Percentiles rank a stretch among this genome's conserved stretches.
phyloP scores from a whole-genome alignment of 1,284 basidiomycete genomes.

The Meira nashicola region DNA sequence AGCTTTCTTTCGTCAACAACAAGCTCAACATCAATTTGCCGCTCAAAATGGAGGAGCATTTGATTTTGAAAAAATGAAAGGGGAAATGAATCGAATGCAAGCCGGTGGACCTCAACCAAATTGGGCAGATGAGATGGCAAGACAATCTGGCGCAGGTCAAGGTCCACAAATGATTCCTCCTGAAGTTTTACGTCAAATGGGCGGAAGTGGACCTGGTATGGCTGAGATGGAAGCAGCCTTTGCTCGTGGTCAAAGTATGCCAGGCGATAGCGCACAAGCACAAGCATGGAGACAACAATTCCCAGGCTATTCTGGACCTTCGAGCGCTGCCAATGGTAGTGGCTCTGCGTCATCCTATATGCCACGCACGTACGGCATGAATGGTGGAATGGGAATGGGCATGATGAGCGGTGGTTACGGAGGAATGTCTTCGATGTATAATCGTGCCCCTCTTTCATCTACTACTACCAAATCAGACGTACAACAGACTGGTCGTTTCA shows the following conservation, averaged over 20 bases:
- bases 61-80: constrained; percentile 37
- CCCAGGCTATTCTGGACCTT: background rate
- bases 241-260: constrained; percentile 16
- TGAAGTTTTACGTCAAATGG: constrained; percentile 12
- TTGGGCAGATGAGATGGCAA: constrained; percentile 45
- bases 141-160: constrained; percentile 7
- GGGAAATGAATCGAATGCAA: constrained; percentile 37
- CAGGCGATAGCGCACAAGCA: constrained; percentile 4
- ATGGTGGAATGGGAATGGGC: constrained; percentile 12
- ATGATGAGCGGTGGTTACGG: constrained; percentile 31
- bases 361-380: background rate
- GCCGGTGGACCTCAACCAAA: constrained; percentile 19
- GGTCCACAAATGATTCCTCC: constrained; percentile 14
- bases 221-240: constrained; percentile 36
- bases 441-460: constrained; percentile 20
- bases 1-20: constrained; percentile 43
- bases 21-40: constrained; percentile 1
- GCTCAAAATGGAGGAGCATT: constrained; percentile 14
- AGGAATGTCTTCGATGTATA: constrained; percentile 25
- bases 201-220: constrained; percentile 11
- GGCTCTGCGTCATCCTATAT: constrained; percentile 4
- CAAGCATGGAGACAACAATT: constrained; percentile 41
- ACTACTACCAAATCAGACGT: constrained; percentile 15
- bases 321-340: background rate
- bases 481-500: constrained; percentile 23